phyloP scores from a whole-genome alignment of 495 filamentous ascomycete genomes.

The Neurospora sp. region DNA sequence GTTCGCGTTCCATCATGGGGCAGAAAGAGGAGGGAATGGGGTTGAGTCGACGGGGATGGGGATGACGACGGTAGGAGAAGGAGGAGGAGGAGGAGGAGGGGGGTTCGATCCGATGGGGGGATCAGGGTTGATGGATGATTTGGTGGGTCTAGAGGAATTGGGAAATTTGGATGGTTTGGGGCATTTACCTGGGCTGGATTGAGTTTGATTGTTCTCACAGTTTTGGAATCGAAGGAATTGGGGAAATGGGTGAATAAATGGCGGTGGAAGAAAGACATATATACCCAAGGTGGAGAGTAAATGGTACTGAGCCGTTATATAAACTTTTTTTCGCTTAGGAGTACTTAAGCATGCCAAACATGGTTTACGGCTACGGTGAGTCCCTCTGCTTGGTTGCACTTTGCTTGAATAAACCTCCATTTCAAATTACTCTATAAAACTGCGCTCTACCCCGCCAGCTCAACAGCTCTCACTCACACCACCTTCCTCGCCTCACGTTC shows the following conservation, averaged over 20 bases:
- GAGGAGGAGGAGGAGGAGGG: not conserved
- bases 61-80: not conserved
- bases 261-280: not conserved
- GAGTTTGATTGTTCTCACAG: not conserved
- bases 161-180: slow-evolving; percentile 18
- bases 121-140: slow-evolving; percentile 1
- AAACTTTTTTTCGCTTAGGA: not conserved
- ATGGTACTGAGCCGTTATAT: not conserved
- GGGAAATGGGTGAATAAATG: not conserved
- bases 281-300: not conserved
- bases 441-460: not conserved
- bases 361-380: not conserved
- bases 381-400: not conserved
- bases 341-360: not conserved
- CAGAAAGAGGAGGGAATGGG: not conserved
- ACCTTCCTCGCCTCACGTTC: not conserved
- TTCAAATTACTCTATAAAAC: not conserved
- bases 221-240: not conserved
- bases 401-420: not conserved
- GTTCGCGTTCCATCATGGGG: not conserved
- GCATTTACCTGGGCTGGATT: slow-evolving; percentile 21
- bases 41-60: not conserved
- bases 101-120: slow-evolving; percentile 7
- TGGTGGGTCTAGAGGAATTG: slow-evolving; percentile 13
- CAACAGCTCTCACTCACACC: not conserved